Conservation (phyloP, 2,329 filamentous ascomycete genomes). For the Hirsutella minnesotensis region DNA sequence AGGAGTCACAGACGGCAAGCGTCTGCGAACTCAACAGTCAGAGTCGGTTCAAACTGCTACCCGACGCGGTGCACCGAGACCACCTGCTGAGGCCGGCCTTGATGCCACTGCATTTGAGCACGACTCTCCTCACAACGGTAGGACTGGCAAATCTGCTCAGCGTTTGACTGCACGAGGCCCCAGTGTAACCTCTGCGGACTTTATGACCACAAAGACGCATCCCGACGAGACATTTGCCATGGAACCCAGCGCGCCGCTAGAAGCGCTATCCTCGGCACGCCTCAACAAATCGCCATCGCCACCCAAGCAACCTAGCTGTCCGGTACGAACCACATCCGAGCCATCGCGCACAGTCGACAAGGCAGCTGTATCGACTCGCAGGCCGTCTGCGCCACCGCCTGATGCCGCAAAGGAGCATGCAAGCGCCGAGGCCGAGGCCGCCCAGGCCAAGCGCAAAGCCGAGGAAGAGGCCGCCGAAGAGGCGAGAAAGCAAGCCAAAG, state of each 20-base stretch:
- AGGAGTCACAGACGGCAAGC: constrained; percentile 1
- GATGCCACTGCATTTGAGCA: constrained; percentile 28
- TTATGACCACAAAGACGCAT: constrained; percentile 29
- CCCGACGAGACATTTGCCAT: constrained; percentile 14
- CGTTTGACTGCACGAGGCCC: constrained; percentile 8
- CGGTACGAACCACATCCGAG: constrained; percentile 26
- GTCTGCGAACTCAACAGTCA: constrained; percentile 1
- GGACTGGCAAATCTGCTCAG: constrained; percentile 1
- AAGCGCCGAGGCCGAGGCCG: constrained; percentile 6
- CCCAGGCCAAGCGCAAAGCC: constrained; percentile 1
- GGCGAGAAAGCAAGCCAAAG: constrained; percentile 16
- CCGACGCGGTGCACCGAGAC: constrained; percentile 1
- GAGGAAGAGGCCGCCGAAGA: constrained; percentile 6
- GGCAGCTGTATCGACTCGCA: constrained; percentile 1
- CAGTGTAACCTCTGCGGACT: constrained; percentile 22
- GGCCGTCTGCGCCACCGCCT: constrained; percentile 6
- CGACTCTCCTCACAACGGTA: constrained; percentile 12
- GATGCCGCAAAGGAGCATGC: neutral
- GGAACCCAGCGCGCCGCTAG: constrained; percentile 22
- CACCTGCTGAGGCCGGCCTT: constrained; percentile 16
- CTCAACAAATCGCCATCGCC: constrained; percentile 29
- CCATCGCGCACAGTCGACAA: constrained; percentile 11
- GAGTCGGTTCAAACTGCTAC: neutral
- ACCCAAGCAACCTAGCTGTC: constrained; percentile 11
- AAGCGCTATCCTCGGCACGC: constrained; percentile 26